Evolutionary conservation across 805 yeast species (phyloP), one percentile per base, ranked within the genome.

Genomic region (Saturnispora hagleri): DNA sequence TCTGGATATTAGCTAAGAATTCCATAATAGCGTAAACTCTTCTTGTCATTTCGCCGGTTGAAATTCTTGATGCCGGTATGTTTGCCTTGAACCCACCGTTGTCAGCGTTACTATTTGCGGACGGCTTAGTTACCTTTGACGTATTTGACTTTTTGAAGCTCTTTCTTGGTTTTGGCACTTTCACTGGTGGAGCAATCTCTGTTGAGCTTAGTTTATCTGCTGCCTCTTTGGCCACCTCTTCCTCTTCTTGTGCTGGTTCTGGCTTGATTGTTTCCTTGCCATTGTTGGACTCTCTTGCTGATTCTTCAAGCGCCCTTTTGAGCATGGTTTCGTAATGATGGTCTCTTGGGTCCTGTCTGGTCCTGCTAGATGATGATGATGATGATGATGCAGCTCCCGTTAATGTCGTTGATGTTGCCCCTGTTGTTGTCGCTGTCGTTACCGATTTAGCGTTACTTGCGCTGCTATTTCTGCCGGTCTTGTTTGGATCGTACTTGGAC

Each of bases 1-100:
- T 68, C 65, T 89, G 96, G 1, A 95, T 86, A 50, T 96, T 75
- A 12, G 90, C 88, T 26, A 91, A 77, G 75, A 90, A 93, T 68
- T 93, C 98, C 59, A 91, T 70, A 20, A 91, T 91, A 1, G 97
- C 95, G 2, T 88, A 84, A 2, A 89, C 86, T 53, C 99, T 76
- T 61, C 88, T 81, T 52, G 89, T 78, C 87, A 91, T 84, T 65
- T 91, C 99, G 58, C 79, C 77, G 54, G 90, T 67, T 3, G 89
- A 78, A 3, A 86, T 79, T 51, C 88, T 77, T 20, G 82, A 81
- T 53, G 84, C 84, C 6, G 96, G 97, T 43, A 81, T 72, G 51
- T 96, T 78, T 13, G 98, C 97, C 58, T 81, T 85, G 46, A 88
- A 82, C 55, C 76, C 80, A 42, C 81, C 75, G 12, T 31, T 31